Conservation (phyloP, 2,329 filamentous ascomycete species). For the Colletotrichum cordylinicola region DNA sequence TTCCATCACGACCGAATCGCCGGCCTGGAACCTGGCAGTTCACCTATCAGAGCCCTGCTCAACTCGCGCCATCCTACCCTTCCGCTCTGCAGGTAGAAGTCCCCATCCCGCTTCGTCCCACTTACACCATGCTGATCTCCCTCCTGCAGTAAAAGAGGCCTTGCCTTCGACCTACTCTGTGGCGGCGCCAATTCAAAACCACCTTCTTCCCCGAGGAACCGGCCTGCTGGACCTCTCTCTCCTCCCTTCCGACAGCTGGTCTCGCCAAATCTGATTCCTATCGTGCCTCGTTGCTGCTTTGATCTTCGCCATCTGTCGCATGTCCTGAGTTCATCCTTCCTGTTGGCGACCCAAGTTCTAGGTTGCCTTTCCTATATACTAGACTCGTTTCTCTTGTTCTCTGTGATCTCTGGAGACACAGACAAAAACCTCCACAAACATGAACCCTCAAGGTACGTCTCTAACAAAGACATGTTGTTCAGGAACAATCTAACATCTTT, state of each 20-base stretch:
- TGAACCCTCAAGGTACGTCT: constrained; percentile 47
- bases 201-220: constrained; percentile 45
- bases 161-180: constrained; percentile 1
- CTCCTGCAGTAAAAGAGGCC: constrained; percentile 37
- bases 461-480: background rate
- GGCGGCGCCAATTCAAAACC: constrained; percentile 59
- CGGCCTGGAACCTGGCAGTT: constrained; percentile 43
- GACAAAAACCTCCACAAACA: constrained; percentile 26
- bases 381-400: background rate
- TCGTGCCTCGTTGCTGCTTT: constrained; percentile 41
- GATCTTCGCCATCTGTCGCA: constrained; percentile 28
- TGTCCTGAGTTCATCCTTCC: constrained; percentile 24
- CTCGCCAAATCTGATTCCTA: constrained; percentile 49
- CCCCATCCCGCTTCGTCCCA: constrained; percentile 37
- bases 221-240: constrained; percentile 39
- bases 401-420: constrained; percentile 22
- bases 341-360: background rate
- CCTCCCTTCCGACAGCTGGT: constrained; percentile 60
- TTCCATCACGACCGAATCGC: constrained; percentile 41
- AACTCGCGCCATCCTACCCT: constrained; percentile 25
- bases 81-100: constrained; percentile 33
- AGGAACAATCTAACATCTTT: constrained; percentile 31
- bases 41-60: constrained; percentile 49
- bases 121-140: constrained; percentile 38
- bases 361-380: constrained; percentile 25